A percentile compares a stretch with the other conserved stretches of the same genome.
Evolutionary conservation across 805 yeast species (phyloP).

Genomic region (Hanseniaspora guilliermondii): DNA sequence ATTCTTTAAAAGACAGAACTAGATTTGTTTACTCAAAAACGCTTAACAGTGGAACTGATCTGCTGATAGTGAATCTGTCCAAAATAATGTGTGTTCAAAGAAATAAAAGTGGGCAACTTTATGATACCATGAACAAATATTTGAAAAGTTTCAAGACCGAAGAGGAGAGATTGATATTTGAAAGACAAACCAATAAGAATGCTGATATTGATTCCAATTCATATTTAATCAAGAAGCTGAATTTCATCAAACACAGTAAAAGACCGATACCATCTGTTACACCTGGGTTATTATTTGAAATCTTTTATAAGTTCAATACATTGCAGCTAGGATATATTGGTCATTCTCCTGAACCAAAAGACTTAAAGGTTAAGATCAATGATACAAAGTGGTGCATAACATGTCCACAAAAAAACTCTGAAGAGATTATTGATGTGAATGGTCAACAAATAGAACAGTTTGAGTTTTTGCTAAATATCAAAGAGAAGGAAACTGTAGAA

Average conservation of each 20-base stretch:
- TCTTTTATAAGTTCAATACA: conserved; percentile 1
- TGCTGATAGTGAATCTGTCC: conserved; percentile 22
- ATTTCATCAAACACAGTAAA: conserved; percentile 5
- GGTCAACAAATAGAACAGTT: neutral
- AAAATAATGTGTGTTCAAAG: conserved; percentile 7
- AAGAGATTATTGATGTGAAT: neutral
- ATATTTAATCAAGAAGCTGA: conserved; percentile 7
- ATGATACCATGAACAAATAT: conserved; percentile 1
- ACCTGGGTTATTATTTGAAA: conserved; percentile 7
- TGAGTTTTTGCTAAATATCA: neutral
- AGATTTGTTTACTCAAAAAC: conserved; percentile 18
- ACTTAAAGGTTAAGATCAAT: neutral
- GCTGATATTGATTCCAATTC: neutral
- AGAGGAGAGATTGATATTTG: conserved; percentile 1
- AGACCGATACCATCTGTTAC: conserved; percentile 5
- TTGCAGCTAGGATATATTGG: neutral
- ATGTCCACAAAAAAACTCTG: neutral
- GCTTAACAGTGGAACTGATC: conserved; percentile 24
- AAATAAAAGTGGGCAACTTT: neutral
- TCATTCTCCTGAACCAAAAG: neutral
- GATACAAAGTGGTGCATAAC: conserved; percentile 12
- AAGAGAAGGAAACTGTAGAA: neutral
- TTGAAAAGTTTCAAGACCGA: conserved; percentile 1
- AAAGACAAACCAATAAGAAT: neutral
- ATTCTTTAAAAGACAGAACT: conserved; percentile 27